These are phyloP conservation scores for Solanum ossicruentum DNA, from an alignment of 257 asterid genomes.

Conservation along the genomic window DNA sequence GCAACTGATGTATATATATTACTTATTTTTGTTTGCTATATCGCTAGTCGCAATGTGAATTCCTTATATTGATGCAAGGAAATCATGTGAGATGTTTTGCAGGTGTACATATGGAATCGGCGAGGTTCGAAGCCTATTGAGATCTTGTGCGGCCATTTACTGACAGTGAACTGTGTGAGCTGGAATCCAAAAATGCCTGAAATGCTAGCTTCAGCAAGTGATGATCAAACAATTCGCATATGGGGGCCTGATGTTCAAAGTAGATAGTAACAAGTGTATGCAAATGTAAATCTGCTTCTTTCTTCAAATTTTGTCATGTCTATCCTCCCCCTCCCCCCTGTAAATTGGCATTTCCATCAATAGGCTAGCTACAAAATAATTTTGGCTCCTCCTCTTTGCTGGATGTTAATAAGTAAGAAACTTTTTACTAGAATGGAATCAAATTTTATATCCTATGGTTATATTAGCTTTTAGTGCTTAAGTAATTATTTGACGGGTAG, in stretches of 20 bases:
- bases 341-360: neutral
- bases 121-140: slow-evolving; percentile 47
- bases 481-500: no score
- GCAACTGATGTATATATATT: neutral
- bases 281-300: neutral
- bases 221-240: slow-evolving; percentile 75
- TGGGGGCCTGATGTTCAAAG: slow-evolving; percentile 66
- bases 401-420: neutral
- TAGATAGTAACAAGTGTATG: slow-evolving; percentile 1
- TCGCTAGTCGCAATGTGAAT: neutral
- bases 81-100: slow-evolving; percentile 3
- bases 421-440: neutral
- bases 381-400: neutral
- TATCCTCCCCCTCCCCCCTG: neutral
- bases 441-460: no score
- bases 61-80: neutral
- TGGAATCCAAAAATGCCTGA: slow-evolving; percentile 70
- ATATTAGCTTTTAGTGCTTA: no score
- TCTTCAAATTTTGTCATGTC: no score
- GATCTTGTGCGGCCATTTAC: slow-evolving; percentile 62
- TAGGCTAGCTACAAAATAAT: neutral
- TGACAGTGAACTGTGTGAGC: slow-evolving; percentile 82
- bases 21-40: neutral
- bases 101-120: slow-evolving; percentile 87
- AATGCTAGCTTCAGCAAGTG: slow-evolving; percentile 91